Conservation (phyloP, 83 land plant genomes). For the Picea abies region DNA sequence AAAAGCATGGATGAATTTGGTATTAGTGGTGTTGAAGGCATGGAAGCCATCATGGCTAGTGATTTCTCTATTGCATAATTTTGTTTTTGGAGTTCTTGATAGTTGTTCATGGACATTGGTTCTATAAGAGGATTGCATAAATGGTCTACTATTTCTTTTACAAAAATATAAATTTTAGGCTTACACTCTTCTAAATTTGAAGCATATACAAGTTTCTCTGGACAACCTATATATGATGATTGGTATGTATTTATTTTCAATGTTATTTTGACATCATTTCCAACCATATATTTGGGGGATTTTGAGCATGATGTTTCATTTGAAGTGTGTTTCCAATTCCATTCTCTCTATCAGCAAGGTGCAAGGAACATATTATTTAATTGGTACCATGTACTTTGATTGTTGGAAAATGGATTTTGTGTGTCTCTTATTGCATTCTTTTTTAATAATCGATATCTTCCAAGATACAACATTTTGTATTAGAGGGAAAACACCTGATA, state of each 20-base stretch:
- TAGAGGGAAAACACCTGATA: conserved; percentile 74
- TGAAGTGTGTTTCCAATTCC: conserved; percentile 88
- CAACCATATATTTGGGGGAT: conserved; percentile 87
- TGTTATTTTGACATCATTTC: conserved; percentile 83
- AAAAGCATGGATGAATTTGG: conserved; percentile 23
- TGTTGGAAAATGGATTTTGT: conserved; percentile 86
- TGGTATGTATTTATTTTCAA: conserved; percentile 89
- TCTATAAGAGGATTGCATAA: conserved; percentile 72
- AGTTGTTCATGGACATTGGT: conserved; percentile 82
- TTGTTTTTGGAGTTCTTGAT: conserved; percentile 63
- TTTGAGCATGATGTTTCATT: conserved; percentile 96
- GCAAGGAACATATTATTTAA: conserved; percentile 80
- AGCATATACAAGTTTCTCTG: conserved; percentile 44
- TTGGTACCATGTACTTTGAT: conserved; percentile 79
- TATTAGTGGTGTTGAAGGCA: conserved; percentile 80
- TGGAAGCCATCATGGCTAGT: conserved; percentile 86
- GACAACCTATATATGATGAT: conserved; percentile 88
- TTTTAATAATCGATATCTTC: conserved; percentile 50
- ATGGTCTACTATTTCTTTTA: conserved; percentile 90
- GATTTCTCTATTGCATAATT: conserved; percentile 74
- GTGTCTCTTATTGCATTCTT: conserved; percentile 75
- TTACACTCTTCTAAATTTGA: conserved; percentile 66
- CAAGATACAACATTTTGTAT: conserved; percentile 65
- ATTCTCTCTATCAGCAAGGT: conserved; percentile 92
- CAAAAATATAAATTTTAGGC: conserved; percentile 94